Conservation (phyloP, 2,329 filamentous ascomycete genomes). For the Botrytis galanthina region DNA sequence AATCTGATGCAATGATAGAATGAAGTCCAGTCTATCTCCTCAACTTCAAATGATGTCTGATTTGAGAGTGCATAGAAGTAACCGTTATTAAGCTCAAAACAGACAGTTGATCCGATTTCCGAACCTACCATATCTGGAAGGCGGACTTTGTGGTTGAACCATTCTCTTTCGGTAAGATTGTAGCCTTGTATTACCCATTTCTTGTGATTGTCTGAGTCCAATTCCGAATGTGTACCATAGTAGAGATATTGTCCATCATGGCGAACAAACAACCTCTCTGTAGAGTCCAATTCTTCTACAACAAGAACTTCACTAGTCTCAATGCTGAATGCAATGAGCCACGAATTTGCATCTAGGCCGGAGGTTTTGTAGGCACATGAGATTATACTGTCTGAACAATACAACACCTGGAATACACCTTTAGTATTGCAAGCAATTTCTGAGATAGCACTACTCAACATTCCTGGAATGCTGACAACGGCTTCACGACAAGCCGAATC, state of each 20-base stretch:
- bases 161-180: constrained; percentile 44
- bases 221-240: constrained; percentile 61
- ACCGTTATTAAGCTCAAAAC: constrained; percentile 65
- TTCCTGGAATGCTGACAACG: constrained; percentile 52
- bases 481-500: constrained; percentile 48
- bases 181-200: constrained; percentile 63
- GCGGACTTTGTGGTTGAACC: constrained; percentile 47
- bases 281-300: constrained; percentile 44
- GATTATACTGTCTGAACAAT: constrained; percentile 56
- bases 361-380: constrained; percentile 54
- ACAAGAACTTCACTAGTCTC: constrained; percentile 44
- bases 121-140: constrained; percentile 59
- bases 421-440: constrained; percentile 40
- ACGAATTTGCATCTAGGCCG: constrained; percentile 43
- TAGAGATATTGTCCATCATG: constrained; percentile 61
- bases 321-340: constrained; percentile 53
- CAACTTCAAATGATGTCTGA: constrained; percentile 57
- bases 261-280: constrained; percentile 63
- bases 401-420: constrained; percentile 53
- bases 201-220: constrained; percentile 52
- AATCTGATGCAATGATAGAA: constrained; percentile 68
- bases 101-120: constrained; percentile 66
- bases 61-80: constrained; percentile 71
- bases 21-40: constrained; percentile 65
- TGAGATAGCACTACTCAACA: constrained; percentile 42